phyloP scores from a whole-genome alignment of 73 alveolate species.

The Paramecium sonneborni region DNA sequence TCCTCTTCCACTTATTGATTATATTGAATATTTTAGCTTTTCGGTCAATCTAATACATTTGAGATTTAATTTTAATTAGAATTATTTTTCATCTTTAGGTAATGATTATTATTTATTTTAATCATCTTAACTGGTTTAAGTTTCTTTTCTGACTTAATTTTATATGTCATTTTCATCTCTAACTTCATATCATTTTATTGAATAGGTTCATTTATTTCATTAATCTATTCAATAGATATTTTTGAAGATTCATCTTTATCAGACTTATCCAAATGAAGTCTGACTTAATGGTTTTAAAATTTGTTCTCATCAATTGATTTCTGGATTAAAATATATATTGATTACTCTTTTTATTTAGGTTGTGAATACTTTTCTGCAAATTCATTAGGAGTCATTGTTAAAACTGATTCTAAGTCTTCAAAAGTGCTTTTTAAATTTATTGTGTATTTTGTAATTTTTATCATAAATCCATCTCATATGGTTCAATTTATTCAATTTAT shows the following conservation, averaged over 20 bases:
- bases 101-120: not conserved
- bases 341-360: constrained; percentile 45
- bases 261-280: not conserved
- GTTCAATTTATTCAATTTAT: constrained; percentile 60
- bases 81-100: not conserved
- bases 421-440: constrained; percentile 58
- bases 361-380: constrained; percentile 50
- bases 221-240: constrained; percentile 6
- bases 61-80: not conserved
- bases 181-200: not conserved
- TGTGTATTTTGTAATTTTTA: constrained; percentile 53
- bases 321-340: not conserved
- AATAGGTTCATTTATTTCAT: not conserved
- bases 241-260: not conserved
- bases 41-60: not conserved
- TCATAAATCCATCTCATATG: constrained; percentile 37
- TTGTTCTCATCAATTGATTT: constrained; percentile 8
- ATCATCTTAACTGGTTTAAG: not conserved
- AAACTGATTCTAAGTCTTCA: constrained; percentile 63
- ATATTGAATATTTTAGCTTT: not conserved
- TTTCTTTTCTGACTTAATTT: not conserved
- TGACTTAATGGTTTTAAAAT: not conserved
- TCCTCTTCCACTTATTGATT: not conserved
- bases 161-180: not conserved
- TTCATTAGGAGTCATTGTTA: constrained; percentile 44